Evolutionary conservation across 2,329 filamentous ascomycete species (phyloP), one percentile per base, ranked within the genome.

Genomic region (Bimuria novae-zelandiae): DNA sequence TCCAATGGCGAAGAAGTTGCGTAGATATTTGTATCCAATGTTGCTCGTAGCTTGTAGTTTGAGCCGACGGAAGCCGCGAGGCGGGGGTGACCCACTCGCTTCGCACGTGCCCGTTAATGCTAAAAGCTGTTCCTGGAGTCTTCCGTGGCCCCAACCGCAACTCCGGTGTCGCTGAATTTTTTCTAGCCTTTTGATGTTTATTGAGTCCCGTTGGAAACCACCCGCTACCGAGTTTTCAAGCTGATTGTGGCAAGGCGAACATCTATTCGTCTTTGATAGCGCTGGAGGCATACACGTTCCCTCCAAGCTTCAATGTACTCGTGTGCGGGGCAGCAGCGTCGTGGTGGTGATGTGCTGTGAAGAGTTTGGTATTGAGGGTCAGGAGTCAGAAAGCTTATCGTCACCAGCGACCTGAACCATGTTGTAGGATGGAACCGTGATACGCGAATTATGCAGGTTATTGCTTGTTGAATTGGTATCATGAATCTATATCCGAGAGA

Each of bases 61-160:
- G 37, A 59, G 60, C 62, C 60, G 60, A 63, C 33, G 62, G 32
- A 59, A 64, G 48, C 62, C 62, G 58, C 36, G 17, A 57, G 51
- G 27, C 55, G 40, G 50, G 51, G 55, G 36, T 12, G 39, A 29
- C 45, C 53, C 51, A 50, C 52, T 51, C 48, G 52, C 47, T 14
- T n/a, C 35, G 14, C 49, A 36, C 42, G 35, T 46, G 49, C 41
- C 19, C 27, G 14, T 22, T 44, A 22, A 33, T 35, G 36, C 42
- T 36, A 51, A 46, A 21, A 44, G 41, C n/a, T 25, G 14, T 4
- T 30, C 23, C 30, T 19, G 11, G 19, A 10, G 17, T 10, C 21
- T 21, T 17, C 23, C 25, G 11, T 17, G 29, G 29, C 30, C 11
- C n/a, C 2, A 42, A 22, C 29, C 30, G 16, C 27, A 35, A 41